These are phyloP conservation scores for Fusarium nygamai DNA, from an alignment of 2,329 filamentous ascomycete species.

Conservation along the genomic window DNA sequence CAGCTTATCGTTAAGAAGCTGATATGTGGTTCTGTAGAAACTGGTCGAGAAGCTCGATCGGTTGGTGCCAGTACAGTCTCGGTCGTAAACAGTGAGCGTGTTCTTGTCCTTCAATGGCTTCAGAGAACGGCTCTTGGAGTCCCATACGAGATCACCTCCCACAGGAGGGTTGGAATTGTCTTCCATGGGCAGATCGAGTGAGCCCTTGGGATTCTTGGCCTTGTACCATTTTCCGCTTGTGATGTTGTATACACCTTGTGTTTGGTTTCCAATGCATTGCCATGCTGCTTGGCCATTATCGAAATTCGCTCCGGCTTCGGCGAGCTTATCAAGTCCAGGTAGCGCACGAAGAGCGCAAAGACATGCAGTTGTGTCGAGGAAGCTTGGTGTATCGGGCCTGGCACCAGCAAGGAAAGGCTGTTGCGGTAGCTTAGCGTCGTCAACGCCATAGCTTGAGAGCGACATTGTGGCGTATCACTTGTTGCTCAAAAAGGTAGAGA, in stretches of 20 bases:
- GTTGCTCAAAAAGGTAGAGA: background rate
- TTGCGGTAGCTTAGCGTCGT: conserved; percentile 45
- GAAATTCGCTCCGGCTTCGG: conserved; percentile 8
- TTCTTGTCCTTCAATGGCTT: conserved; percentile 39
- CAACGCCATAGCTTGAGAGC: conserved; percentile 24
- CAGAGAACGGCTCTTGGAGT: conserved; percentile 37
- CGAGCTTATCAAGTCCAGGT: conserved; percentile 13
- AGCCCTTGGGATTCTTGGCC: conserved; percentile 40
- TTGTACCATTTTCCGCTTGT: conserved; percentile 56
- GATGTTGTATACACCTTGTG: conserved; percentile 49
- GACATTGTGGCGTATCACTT: conserved; percentile 22
- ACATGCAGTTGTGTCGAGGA: conserved; percentile 53
- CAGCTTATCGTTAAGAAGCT: conserved; percentile 39
- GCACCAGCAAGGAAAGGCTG: conserved; percentile 52
- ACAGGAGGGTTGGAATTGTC: conserved; percentile 52
- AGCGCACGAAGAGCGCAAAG: conserved; percentile 49
- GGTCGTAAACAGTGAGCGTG: conserved; percentile 49
- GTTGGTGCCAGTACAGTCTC: conserved; percentile 55
- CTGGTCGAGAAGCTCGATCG: conserved; percentile 53
- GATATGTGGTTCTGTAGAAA: conserved; percentile 49
- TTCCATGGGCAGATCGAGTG: conserved; percentile 44
- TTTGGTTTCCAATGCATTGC: conserved; percentile 59
- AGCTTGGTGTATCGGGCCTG: conserved; percentile 46
- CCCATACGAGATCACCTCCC: conserved; percentile 44
- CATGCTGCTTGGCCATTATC: conserved; percentile 44